phyloP scores from a whole-genome alignment of 192 early-diverging fungal genomes.

The Backusella westeae region DNA sequence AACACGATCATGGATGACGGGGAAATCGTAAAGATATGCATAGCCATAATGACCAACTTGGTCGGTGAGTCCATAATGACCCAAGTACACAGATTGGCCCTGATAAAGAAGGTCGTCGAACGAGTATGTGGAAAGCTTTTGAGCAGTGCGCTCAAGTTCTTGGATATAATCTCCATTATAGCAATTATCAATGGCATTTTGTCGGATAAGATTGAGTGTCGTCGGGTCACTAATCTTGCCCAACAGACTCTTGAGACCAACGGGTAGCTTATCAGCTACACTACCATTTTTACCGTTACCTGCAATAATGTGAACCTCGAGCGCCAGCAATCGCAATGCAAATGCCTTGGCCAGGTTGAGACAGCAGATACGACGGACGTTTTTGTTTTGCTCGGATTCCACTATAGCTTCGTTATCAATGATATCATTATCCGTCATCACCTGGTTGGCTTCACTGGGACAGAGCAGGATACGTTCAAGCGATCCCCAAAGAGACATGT shows the following conservation, averaged over 20 bases:
- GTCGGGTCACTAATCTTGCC: constrained; percentile 23
- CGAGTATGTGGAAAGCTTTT: not conserved
- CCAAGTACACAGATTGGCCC: not conserved
- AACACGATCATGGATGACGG: constrained; percentile 17
- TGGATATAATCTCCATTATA: not conserved
- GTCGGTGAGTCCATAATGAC: constrained; percentile 20
- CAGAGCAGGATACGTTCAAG: constrained; percentile 37
- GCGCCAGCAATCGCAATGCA: constrained; percentile 18
- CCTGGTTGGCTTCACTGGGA: not conserved
- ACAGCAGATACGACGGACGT: constrained; percentile 23
- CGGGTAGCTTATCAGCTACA: constrained; percentile 12
- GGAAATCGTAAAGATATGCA: constrained; percentile 33
- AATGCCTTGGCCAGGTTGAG: constrained; percentile 20
- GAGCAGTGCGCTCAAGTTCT: not conserved
- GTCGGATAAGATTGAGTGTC: constrained; percentile 11
- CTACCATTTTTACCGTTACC: not conserved
- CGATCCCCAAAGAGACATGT: constrained; percentile 44
- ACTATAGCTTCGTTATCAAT: not conserved
- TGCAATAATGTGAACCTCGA: constrained; percentile 28
- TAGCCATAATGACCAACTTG: constrained; percentile 34
- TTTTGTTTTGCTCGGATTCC: not conserved
- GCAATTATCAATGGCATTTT: not conserved
- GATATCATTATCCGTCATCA: no score
- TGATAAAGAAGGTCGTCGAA: not conserved
- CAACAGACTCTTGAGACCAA: constrained; percentile 26